Percentiles rank a stretch among this genome's conserved stretches.
These are phyloP conservation scores for Fusarium multiceps DNA, from an alignment of 2,329 filamentous ascomycete species.

Conservation along the genomic window DNA sequence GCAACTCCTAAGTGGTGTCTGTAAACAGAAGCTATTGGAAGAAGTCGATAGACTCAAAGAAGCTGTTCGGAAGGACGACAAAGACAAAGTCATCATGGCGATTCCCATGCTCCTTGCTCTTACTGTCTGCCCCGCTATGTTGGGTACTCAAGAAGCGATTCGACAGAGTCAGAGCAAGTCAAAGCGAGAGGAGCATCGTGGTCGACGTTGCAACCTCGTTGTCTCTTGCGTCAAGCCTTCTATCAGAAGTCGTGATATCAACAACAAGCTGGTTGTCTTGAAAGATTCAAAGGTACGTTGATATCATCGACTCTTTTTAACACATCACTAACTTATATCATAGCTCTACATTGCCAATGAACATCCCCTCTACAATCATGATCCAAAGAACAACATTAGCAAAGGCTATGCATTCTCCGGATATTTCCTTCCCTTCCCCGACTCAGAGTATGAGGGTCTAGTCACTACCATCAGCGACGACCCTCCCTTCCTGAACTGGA, in stretches of 20 bases:
- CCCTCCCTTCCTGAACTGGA: slow-evolving; percentile 64
- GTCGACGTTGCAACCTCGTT: slow-evolving; percentile 60
- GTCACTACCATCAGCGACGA: slow-evolving; percentile 62
- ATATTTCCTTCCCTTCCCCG: slow-evolving; percentile 68
- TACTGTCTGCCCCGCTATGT: slow-evolving; percentile 53
- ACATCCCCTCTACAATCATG: slow-evolving; percentile 43
- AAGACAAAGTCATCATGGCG: slow-evolving; percentile 45
- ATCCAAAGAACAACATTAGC: slow-evolving; percentile 56
- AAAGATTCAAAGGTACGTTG: slow-evolving; percentile 54
- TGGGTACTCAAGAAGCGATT: slow-evolving; percentile 60
- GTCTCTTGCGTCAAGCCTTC: slow-evolving; percentile 61
- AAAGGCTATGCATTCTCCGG: slow-evolving; percentile 65
- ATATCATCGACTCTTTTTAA: background rate
- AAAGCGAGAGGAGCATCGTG: slow-evolving; percentile 59
- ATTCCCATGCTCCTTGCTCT: slow-evolving; percentile 47
- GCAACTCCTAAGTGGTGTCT: slow-evolving; percentile 39
- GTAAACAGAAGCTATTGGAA: slow-evolving; percentile 42
- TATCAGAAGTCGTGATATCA: slow-evolving; percentile 55
- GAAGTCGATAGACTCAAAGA: slow-evolving; percentile 46
- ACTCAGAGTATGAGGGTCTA: slow-evolving; percentile 58
- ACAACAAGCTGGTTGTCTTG: slow-evolving; percentile 58
- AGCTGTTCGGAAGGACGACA: slow-evolving; percentile 43
- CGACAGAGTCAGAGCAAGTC: slow-evolving; percentile 59
- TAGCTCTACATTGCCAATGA: slow-evolving; percentile 48
- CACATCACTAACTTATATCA: background rate